Base-by-base conservation (phyloP, 345 rosid species). In the Ceriops tagal region DNA sequence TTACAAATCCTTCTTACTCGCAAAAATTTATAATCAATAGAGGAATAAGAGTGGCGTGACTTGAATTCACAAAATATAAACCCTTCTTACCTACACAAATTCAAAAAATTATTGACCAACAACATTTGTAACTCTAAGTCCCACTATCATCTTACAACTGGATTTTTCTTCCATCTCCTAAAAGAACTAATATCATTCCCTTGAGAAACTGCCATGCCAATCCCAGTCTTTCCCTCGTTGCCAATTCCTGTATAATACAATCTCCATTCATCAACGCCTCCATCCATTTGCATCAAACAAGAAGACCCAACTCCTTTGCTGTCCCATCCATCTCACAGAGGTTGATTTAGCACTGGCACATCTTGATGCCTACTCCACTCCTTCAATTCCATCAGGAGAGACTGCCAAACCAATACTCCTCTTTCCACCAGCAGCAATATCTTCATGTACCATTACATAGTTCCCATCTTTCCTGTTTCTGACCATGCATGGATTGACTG, bases 401-500 rank as follows among this genome's bases (percentile, higher is more conserved):
- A 81, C 72, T 2, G 92, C 92, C 76, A 88, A 62, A 21, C 91
- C 89, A 47, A 90, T 92, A 39, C 90, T 79, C 69, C 70, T 58
- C 64, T 70, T 66, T 9, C 91, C 91, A 10, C 64, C 79, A 18
- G 65, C 81, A 67, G 64, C 84, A 11, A 84, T 81, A 39, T 88
- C 92, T 80, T 92, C 90, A 70, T 84, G 88, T 0, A 83, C 90
- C 98, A 92, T 88, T 73, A 86, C 70, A 77, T 88, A 90, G 15
- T 69, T 80, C 59, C 90, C 92, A 37, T 88, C 88, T 69, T 77
- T 83, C 69, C 76, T 77, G 75, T 80, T 86, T 77, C 80, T 85
- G 27, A 82, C 79, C 3, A 92, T 91, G 60, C 86, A 77, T 2
- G 91, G 81, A 76, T 83, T 82, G 67, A 81, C 80, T 24, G 47